Percentiles rank a stretch among this genome's conserved stretches.
These are phyloP conservation scores for Russula compacta DNA, from an alignment of 768 basidiomycete genomes.

Conservation along the genomic window DNA sequence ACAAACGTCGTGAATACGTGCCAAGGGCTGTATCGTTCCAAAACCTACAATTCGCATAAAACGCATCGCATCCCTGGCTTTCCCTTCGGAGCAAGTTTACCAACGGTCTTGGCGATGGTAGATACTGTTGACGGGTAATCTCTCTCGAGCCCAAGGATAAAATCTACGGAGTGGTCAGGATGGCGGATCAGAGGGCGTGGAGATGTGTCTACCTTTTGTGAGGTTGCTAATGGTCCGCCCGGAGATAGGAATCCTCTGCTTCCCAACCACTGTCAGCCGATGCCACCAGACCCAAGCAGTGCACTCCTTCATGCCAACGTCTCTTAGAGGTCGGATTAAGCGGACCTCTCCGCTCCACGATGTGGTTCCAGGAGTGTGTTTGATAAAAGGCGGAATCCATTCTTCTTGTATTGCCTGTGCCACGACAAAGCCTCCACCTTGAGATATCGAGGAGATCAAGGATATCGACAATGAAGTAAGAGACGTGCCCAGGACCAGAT, in stretches of 20 bases:
- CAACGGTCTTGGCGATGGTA: slow-evolving; percentile 71
- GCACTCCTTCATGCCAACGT: slow-evolving; percentile 73
- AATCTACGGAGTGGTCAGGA: slow-evolving; percentile 38
- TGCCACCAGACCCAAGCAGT: slow-evolving; percentile 73
- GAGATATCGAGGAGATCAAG: slow-evolving; percentile 63
- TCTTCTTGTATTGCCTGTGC: slow-evolving; percentile 64
- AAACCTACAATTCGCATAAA: slow-evolving; percentile 53
- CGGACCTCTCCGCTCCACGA: slow-evolving; percentile 30
- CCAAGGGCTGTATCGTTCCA: neutral
- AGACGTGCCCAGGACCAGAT: slow-evolving; percentile 69
- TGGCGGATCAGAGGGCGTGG: neutral
- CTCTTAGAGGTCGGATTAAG: slow-evolving; percentile 59
- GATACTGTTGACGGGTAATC: slow-evolving; percentile 86
- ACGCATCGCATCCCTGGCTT: slow-evolving; percentile 41
- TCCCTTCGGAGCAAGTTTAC: slow-evolving; percentile 63
- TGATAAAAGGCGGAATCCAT: slow-evolving; percentile 36
- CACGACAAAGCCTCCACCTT: slow-evolving; percentile 67
- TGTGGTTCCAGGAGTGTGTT: slow-evolving; percentile 11
- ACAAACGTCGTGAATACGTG: neutral
- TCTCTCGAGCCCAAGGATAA: slow-evolving; percentile 69
- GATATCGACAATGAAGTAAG: slow-evolving; percentile 71
- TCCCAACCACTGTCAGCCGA: slow-evolving; percentile 42
- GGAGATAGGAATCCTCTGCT: slow-evolving; percentile 36
- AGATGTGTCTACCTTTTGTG: slow-evolving; percentile 48
- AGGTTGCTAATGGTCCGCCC: slow-evolving; percentile 54